Evolutionary conservation across 352 stramenopile species (phyloP), one percentile per base, ranked within the genome.

Genomic region (Phytophthora agathidicida): DNA sequence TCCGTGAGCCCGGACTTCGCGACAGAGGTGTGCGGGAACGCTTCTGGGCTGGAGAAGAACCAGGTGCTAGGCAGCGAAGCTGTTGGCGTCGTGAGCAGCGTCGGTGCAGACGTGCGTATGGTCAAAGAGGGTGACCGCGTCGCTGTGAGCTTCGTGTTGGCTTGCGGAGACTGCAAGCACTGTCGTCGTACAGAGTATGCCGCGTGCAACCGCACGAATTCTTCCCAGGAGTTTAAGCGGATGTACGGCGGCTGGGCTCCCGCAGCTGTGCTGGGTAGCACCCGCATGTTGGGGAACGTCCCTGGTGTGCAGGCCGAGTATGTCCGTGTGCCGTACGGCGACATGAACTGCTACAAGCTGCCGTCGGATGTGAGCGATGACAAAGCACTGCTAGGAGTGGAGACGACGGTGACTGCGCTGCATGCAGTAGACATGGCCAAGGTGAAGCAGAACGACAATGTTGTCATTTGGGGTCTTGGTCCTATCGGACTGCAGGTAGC

Each of bases 291-390:
- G 23, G 77, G 73, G 54, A 86, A 84, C 44, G 56, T 89, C 4
- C 80, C 82, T 0, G 85, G 85, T 41, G 75, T 80, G 19, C 79
- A 91, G 47, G 85, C 85, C 7, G 78, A 94, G 72, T 92, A 73
- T 38, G 78, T 92, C 11, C 78, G 83, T 19, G 84, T 94, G 55
- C 84, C 84, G 3, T 89, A 84, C 36, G 84, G 60, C 3, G 84
- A 94, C 24, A 43, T 75, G 19, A 94, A 91, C 68, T 89, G 80
- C 57, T 81, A 80, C 53, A 80, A 80, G 62, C 31, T 91, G 11
- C 82, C 82, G 6, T 71, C 71, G 13, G 58, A 65, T 26, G 52
- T 91, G 10, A 57, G 63, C 9, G 77, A 89, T 23, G 79, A 92
- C 17, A 86, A 91, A 38, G 85, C 80, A 0, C n/a, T 94, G 20